Base-by-base conservation (phyloP, 768 basidiomycete genomes). In the Russula earlei region DNA sequence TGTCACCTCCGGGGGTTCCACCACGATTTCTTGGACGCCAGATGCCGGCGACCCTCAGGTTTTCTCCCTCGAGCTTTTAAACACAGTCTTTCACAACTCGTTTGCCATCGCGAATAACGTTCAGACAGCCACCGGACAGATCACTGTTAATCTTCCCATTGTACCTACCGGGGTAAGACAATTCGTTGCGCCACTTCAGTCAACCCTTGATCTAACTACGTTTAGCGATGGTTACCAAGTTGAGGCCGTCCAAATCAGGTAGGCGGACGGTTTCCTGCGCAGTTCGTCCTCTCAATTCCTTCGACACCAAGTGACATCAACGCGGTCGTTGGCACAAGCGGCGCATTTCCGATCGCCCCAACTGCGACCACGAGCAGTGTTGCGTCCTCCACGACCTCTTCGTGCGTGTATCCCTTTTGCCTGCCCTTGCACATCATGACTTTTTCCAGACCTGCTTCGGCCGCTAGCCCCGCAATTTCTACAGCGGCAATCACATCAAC, bases 101-200 rank as follows among this genome's bases (percentile, higher is more conserved):
- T 38, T 61, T 5, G 62, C 59, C 9, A 54, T 62, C 29, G 62
- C 49, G 17, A 61, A 62, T 29, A 62, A 62, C 49, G 19, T 62
- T 15, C 33, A 17, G 12, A 22, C 20, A 20, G 10, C 24, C 29
- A 0, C 36, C 1, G 38, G 49, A 25, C 4, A 7, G 25, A 15
- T 61, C 20, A 41, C 14, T n/a, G 29, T 62, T 9, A 40, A 22
- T 8, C 36, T 62, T 9, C 62, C 59, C 1, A 19, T 31, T 8
- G 55, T 62, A 8, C 38, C 49, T 2, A 14, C n/a, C n/a, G 8
- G 24, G n/a, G 60, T 61, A 45, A 51, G 48, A 49, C 12, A 14
- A 2, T 25, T 40, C 17, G n/a, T 33, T 25, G 22, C n/a, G 36
- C 11, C 17, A 4, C 29, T 1, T 4, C 41, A n/a, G n/a, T n/a